phyloP scores from a whole-genome alignment of 2,329 filamentous ascomycete genomes.

The Grosmannia clavigera region DNA sequence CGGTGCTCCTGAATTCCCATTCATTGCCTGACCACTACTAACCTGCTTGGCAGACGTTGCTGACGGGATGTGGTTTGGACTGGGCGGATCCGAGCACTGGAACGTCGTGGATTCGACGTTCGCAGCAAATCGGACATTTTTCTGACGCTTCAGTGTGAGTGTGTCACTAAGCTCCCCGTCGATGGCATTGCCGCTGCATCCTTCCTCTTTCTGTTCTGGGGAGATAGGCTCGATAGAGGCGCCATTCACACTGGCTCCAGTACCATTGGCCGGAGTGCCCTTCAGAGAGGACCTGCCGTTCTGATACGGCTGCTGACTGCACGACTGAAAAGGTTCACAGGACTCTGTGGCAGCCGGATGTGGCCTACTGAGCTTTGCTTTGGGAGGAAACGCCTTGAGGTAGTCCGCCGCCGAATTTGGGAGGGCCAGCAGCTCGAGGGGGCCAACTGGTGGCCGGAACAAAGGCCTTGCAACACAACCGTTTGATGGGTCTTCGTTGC shows the following conservation, averaged over 20 bases:
- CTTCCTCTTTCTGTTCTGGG: too few species aligned
- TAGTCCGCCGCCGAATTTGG: background rate
- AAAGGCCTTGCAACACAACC: background rate
- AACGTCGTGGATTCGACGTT: slow-evolving; percentile 54
- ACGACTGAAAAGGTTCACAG: background rate
- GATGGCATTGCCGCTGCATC: background rate
- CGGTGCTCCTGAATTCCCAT: background rate
- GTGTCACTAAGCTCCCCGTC: background rate
- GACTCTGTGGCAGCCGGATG: background rate
- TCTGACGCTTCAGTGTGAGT: slow-evolving; percentile 30
- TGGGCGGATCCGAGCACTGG: slow-evolving; percentile 37
- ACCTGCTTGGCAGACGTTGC: background rate
- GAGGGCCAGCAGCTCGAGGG: background rate
- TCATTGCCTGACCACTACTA: background rate
- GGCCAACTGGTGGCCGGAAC: background rate
- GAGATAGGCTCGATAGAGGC: background rate
- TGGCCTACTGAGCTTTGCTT: background rate
- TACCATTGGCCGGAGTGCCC: background rate
- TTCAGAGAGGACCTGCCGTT: background rate
- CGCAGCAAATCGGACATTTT: slow-evolving; percentile 60
- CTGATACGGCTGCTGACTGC: background rate
- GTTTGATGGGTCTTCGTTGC: background rate
- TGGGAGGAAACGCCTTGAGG: background rate
- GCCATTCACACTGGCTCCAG: background rate
- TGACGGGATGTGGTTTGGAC: slow-evolving; percentile 19